Base-by-base conservation (phyloP, 305 asterid species). In the Fraxinus paxiana region DNA sequence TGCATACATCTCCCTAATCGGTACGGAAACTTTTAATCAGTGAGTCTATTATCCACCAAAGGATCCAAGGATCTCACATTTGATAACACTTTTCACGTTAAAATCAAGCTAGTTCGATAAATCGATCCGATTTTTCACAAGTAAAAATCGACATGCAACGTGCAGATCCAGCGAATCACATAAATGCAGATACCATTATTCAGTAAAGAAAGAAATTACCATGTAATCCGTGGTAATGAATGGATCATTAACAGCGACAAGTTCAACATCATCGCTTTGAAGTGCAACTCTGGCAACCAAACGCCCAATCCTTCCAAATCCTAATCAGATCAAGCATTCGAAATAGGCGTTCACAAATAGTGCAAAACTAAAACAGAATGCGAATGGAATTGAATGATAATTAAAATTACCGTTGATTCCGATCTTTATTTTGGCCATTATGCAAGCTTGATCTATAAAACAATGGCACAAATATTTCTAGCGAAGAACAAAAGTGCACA, bases 271-370 rank as follows among this genome's bases (percentile, higher is more conserved):
- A 22, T 89, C 91, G 33, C 92, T 88, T 59, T 80, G 90, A 41
- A 89, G 84, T 12, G 90, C 91, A 7, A 89, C 92, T 74, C 92
- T 86, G 13, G 92, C 92, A 34, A 87, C 91, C 88, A 86, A 83
- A 75, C 90, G 90, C 8, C 92, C 92, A 80, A 89, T 89, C 56
- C 92, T 88, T 79, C 92, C 92, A 56, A 89, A 89, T 75, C 91
- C 90, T 87, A 51, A 51, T 51, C 61, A 51, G 61, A 48, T 48
- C 20, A 48, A 48, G 22, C 61, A 51, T 51, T n/a, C 61, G 61
- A 51, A 51, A 51, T 51, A 51, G 61, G 22, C 61, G 61, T 8
- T 56, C 33, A 59, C 5, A 76, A 43, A 72, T 24, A 22, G 26
- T 22, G 54, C 34, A 30, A 54, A 79, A 12, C 4, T 34, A 12